phyloP scores from a whole-genome alignment of 2,329 filamentous ascomycete genomes.

The Fusarium succisae region DNA sequence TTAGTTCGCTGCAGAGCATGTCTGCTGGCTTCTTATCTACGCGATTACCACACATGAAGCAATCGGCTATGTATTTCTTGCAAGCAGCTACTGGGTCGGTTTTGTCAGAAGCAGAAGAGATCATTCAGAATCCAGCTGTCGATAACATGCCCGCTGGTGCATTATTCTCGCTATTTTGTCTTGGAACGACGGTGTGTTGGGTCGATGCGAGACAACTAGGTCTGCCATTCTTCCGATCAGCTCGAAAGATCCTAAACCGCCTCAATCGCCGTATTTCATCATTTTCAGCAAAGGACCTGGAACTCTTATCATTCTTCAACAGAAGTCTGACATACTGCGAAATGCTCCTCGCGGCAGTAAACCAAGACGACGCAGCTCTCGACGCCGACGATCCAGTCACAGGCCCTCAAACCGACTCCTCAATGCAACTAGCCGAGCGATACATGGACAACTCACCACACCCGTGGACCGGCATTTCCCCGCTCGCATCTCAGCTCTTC shows the following conservation, averaged over 20 bases:
- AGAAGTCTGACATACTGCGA: constrained; percentile 53
- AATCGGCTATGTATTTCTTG: constrained; percentile 47
- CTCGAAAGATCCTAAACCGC: constrained; percentile 39
- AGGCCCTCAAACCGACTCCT: background rate
- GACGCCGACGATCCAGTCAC: background rate
- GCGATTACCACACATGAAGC: constrained; percentile 49
- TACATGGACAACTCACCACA: constrained; percentile 42
- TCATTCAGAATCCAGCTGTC: constrained; percentile 31
- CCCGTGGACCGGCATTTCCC: constrained; percentile 53
- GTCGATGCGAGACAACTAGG: constrained; percentile 49
- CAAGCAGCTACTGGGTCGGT: constrained; percentile 47
- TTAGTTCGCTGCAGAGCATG: constrained; percentile 53
- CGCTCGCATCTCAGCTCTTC: constrained; percentile 47
- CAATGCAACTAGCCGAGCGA: constrained; percentile 23
- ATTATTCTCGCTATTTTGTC: constrained; percentile 51
- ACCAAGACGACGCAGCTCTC: constrained; percentile 36
- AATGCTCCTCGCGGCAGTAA: constrained; percentile 53
- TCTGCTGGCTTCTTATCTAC: constrained; percentile 50
- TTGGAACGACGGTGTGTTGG: constrained; percentile 54
- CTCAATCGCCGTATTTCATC: constrained; percentile 34
- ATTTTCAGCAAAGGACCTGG: constrained; percentile 33
- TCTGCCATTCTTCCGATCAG: constrained; percentile 47
- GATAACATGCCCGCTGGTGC: constrained; percentile 47
- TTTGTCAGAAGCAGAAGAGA: constrained; percentile 46
- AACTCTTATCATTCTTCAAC: constrained; percentile 50